Evolutionary conservation across 441 rosid genomes (phyloP), one percentile per base, ranked within the genome.

Genomic region (Capsella rubella): DNA sequence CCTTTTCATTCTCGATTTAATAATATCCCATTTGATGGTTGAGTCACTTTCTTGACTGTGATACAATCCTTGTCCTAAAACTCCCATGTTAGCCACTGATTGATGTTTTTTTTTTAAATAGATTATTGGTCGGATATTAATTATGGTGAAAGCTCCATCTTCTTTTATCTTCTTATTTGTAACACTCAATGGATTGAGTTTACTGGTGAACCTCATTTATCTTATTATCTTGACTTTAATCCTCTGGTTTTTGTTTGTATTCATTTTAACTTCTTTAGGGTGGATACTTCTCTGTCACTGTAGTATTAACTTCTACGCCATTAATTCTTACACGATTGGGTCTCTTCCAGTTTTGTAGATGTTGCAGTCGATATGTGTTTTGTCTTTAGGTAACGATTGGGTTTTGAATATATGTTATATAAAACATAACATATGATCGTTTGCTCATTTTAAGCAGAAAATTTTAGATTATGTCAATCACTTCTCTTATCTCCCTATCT

Each of bases 21-120:
- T 16, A 27, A 35, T 67, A 62, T 63, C 7, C 15, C 28, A 37
- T 37, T 69, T 31, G 40, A 70, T 56, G 62, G 50, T 71, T 39
- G 71, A 76, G 67, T 76, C 80, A 76, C 53, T 56, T n/a, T 76
- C 75, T 21, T 12, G 78, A 67, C 28, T 32, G 32, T 59, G 69
- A 75, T 64, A 52, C 46, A 64, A 31, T 37, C 49, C 72, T 76
- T 64, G 72, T 76, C 80, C 62, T 71, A 1, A n/a, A 64, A 49
- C 25, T 64, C 72, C 25, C 62, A 70, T 70, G 67, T 76, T 32
- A 63, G 51, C 31, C 58, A 55, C 58, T 69, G 71, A 56, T 76
- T 69, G 67, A 49, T 54, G 55, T 50, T 64, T 14, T 47, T 16
- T 49, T 21, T 21, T 2, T 21, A 1, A 2, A 21, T 4, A 6